Base-by-base conservation (phyloP, 768 basidiomycete genomes). In the Chiua virens region DNA sequence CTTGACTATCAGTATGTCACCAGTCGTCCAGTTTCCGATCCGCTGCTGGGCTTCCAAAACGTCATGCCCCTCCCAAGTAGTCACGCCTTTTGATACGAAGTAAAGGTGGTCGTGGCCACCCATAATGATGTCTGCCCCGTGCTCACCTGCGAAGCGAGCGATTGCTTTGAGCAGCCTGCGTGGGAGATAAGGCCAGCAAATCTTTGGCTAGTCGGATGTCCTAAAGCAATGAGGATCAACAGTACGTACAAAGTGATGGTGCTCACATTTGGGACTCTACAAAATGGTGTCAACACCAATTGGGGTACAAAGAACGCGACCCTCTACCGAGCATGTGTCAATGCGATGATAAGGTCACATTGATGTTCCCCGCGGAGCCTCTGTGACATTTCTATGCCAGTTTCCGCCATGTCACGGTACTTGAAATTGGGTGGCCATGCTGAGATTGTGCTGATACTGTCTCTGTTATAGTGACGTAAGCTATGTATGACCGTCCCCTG, bases 31-130 rank as follows among this genome's bases (percentile, higher is more conserved):
- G n/a, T 71, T 58, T 90, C 86, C 3, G 81, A 83, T 23, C 86
- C 89, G 15, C 84, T 75, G 21, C 79, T 74, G 4, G 70, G 60
- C 43, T 75, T n/a, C 57, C 5, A 61, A 66, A 14, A 74, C 62
- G 57, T 89, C 79, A 53, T 81, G 85, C 38, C 73, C 76, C 34
- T 85, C 79, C 87, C 87, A 89, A 4, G 72, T 65, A 28, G 71
- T 74, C n/a, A 80, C 77, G 6, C 86, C 87, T 56, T 75, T 79
- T 42, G 83, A 79, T 37, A 81, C 77, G 62, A 78, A 89, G 69
- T 89, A 89, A 4, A 86, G 72, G 55, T 94, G 91, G 64, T 94
- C 90, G 60, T 94, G 91, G 6, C 91, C 91, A 6, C 91, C 91
- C 1, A 92, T 77, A 25, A 92, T 67, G 25, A 92, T 66, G 63